Conservation (phyloP, 179 eudicot species). For the Amaranthus tricolor region DNA sequence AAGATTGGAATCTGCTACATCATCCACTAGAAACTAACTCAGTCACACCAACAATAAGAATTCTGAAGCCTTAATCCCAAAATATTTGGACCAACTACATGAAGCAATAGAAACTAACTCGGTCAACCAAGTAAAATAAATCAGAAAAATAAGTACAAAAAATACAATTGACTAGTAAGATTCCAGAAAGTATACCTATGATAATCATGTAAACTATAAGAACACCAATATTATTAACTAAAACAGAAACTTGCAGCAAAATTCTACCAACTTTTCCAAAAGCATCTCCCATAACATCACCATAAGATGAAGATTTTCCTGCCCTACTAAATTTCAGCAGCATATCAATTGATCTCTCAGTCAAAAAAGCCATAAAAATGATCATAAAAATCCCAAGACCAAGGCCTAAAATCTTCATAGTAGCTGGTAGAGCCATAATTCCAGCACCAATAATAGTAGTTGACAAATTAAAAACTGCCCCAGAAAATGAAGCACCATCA, state of each 20-base stretch:
- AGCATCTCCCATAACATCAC: conserved; percentile 57
- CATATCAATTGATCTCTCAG: conserved; percentile 55
- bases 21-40: too few relatives aligned
- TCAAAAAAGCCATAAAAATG: conserved; percentile 49
- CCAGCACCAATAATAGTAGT: conserved; percentile 86
- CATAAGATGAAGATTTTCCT: conserved; percentile 51
- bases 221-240: conserved; percentile 62
- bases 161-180: background rate
- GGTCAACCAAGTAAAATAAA: background rate
- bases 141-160: background rate
- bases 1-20: too few relatives aligned
- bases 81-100: background rate
- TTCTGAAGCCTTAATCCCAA: background rate
- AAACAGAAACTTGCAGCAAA: conserved; percentile 51
- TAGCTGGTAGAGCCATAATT: conserved; percentile 80
- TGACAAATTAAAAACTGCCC: conserved; percentile 77
- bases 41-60: too few relatives aligned
- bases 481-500: conserved; percentile 62
- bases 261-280: conserved; percentile 56
- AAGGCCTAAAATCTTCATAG: conserved; percentile 77
- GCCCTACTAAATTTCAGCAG: conserved; percentile 54
- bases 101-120: conserved; percentile 10
- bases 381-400: conserved; percentile 50
- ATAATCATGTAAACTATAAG: conserved; percentile 77
- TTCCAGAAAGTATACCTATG: conserved; percentile 42